These are phyloP conservation scores for Schizosaccharomyces osmophilus DNA, from an alignment of 805 yeast species.

Conservation along the genomic window DNA sequence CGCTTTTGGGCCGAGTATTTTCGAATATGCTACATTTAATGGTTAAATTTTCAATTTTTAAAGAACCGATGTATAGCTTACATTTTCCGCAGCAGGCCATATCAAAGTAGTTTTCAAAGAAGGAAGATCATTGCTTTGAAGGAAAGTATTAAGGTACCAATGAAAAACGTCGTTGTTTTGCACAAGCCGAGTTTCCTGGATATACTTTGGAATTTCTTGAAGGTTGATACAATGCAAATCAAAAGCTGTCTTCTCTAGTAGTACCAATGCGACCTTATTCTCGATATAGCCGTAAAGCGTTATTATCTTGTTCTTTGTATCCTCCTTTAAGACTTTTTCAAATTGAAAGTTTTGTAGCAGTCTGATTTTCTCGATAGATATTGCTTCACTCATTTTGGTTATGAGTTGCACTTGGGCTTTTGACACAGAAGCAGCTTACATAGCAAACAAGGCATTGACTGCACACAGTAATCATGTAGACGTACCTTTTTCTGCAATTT, in stretches of 20 bases:
- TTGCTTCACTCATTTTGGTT: neutral
- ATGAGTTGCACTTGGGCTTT: no score
- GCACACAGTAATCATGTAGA: no score
- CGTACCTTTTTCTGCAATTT: no score
- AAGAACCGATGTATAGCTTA: neutral
- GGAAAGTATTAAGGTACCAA: slow-evolving; percentile 46
- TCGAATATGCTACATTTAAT: slow-evolving; percentile 30
- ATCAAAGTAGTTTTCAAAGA: slow-evolving; percentile 46
- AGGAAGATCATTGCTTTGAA: slow-evolving; percentile 19
- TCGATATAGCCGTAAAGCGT: slow-evolving; percentile 46
- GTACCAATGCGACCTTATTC: slow-evolving; percentile 35
- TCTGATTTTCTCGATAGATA: neutral
- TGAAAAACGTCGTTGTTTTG: slow-evolving; percentile 63
- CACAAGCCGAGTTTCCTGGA: slow-evolving; percentile 15
- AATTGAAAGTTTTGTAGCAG: neutral
- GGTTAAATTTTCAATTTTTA: neutral
- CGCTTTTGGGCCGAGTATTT: slow-evolving; percentile 41
- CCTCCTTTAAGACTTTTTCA: slow-evolving; percentile 9
- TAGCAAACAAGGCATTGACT: no score
- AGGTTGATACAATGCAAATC: slow-evolving; percentile 1
- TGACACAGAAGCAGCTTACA: no score
- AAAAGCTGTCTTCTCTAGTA: slow-evolving; percentile 53
- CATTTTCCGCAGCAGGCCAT: slow-evolving; percentile 60
- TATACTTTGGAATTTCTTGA: slow-evolving; percentile 5
- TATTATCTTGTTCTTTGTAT: slow-evolving; percentile 44